Evolutionary conservation across 2,329 filamentous ascomycete genomes (phyloP).

Genomic region (Arthrobotrys sinensis): DNA sequence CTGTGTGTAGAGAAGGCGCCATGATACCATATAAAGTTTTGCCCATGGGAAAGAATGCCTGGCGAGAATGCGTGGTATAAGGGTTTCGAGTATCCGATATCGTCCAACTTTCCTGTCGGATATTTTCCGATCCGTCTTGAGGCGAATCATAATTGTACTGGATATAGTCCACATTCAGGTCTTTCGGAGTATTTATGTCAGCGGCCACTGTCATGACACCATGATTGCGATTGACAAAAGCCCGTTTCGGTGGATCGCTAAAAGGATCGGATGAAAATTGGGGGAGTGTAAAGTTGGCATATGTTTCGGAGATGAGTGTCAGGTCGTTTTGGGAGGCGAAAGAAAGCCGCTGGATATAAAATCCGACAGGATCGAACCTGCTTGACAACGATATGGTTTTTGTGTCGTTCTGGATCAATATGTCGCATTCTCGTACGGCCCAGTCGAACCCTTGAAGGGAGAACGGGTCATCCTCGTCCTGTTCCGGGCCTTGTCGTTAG

Average conservation of each 20-base stretch:
- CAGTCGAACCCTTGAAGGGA: background rate
- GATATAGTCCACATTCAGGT: background rate
- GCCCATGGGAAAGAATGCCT: slow-evolving; percentile 9
- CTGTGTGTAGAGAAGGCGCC: background rate
- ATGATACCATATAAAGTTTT: background rate
- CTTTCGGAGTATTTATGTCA: background rate
- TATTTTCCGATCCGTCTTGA: background rate
- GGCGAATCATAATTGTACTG: background rate
- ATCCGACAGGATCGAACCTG: background rate
- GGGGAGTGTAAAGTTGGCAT: background rate
- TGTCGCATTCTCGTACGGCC: background rate
- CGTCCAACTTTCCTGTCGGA: background rate
- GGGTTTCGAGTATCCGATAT: background rate
- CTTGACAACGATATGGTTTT: background rate
- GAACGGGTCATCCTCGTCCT: background rate
- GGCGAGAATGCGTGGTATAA: background rate
- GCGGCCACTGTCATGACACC: background rate
- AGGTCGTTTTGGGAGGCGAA: background rate
- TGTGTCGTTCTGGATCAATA: background rate
- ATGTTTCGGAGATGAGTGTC: background rate
- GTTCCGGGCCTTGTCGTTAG: background rate
- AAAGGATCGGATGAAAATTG: background rate
- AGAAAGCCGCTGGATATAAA: background rate
- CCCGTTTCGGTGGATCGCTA: background rate
- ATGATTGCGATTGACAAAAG: background rate